Evolutionary conservation across 169 alveolate genomes (phyloP).

Genomic region (Ophryocystis elektroscirrha): DNA sequence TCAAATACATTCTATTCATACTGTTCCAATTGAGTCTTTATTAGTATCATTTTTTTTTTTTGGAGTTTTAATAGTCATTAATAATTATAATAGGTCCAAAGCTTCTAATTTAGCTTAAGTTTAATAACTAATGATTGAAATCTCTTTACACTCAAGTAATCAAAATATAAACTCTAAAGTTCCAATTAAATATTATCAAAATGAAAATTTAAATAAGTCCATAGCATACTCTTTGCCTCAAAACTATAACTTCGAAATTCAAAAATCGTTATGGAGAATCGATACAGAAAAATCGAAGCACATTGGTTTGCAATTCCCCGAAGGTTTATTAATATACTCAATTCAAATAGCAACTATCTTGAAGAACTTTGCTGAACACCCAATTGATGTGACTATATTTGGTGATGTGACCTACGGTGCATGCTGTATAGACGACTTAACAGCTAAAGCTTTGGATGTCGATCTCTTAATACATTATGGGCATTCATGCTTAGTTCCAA

Average conservation of each 20-base stretch:
- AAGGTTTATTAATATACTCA: slow-evolving; percentile 65
- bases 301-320: slow-evolving; percentile 89
- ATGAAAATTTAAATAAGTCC: slow-evolving; percentile 16
- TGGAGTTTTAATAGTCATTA: no score
- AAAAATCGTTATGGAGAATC: slow-evolving; percentile 62
- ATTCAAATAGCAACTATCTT: slow-evolving; percentile 64
- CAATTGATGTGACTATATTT: slow-evolving; percentile 27
- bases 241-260: slow-evolving; percentile 80
- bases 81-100: no score
- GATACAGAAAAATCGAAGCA: slow-evolving; percentile 34
- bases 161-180: no score
- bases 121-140: no score
- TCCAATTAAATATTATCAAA: not conserved
- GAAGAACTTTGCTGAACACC: slow-evolving; percentile 39
- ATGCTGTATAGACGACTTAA: slow-evolving; percentile 94
- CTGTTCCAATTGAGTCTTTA: no score
- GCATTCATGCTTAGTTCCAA: slow-evolving; percentile 87
- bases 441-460: slow-evolving; percentile 59
- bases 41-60: no score
- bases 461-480: slow-evolving; percentile 93
- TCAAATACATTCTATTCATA: no score
- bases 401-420: slow-evolving; percentile 99
- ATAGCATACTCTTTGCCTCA: slow-evolving; percentile 59
- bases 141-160: no score
- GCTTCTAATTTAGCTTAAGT: no score